phyloP scores from a whole-genome alignment of 163 green algal genomes.

The Prototheca wickerhamii region DNA sequence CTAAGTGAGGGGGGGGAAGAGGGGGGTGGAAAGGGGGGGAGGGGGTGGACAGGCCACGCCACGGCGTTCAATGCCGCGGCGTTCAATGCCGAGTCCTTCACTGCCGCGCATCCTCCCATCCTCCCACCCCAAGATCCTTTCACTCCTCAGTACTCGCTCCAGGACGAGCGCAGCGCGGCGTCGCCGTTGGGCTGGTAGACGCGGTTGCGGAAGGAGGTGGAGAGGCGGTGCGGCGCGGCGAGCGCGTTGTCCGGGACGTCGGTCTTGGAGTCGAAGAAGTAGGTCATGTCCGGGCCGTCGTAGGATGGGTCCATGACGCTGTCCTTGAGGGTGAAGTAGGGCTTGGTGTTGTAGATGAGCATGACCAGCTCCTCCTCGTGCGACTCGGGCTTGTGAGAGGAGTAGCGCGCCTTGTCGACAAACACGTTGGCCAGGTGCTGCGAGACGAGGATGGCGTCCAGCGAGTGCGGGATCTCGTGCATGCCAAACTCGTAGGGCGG shows the following conservation, averaged over 20 bases:
- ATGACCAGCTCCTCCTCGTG: constrained; percentile 66
- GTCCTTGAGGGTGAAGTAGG: constrained; percentile 55
- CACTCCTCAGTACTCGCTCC: background rate
- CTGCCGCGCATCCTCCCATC: too few species aligned
- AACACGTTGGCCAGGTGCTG: constrained; percentile 54
- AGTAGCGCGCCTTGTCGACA: constrained; percentile 33
- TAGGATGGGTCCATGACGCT: constrained; percentile 51
- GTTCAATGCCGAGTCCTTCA: too few species aligned
- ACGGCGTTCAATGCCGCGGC: too few species aligned
- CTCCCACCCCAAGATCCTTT: too few species aligned
- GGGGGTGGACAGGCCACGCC: too few species aligned
- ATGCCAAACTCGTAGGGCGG: constrained; percentile 74
- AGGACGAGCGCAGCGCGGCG: background rate
- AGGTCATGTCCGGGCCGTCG: constrained; percentile 63
- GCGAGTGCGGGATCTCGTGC: constrained; percentile 58
- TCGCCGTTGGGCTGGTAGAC: background rate
- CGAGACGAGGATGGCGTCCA: constrained; percentile 59
- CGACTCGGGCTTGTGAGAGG: constrained; percentile 47
- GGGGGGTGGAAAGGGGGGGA: too few species aligned
- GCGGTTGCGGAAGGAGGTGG: background rate
- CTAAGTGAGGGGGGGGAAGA: too few species aligned
- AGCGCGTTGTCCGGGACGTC: constrained; percentile 2
- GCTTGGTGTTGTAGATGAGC: constrained; percentile 61
- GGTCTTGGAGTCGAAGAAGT: constrained; percentile 10
- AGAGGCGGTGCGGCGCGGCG: background rate